Base-by-base conservation (phyloP, 768 basidiomycete genomes). In the Clathrus columnatus region DNA sequence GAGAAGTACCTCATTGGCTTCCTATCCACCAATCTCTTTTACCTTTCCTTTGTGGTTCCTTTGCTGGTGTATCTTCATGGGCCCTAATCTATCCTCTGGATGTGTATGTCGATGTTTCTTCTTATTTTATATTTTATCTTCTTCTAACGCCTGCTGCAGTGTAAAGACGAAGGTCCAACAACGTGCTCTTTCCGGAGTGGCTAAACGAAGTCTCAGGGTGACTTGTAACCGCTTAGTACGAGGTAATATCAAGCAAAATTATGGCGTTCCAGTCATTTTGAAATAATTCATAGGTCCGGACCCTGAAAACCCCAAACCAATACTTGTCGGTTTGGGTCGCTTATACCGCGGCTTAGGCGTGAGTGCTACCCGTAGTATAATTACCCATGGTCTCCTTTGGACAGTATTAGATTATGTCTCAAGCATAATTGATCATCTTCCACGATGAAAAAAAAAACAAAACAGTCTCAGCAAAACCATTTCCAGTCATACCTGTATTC, bases 141-240 rank as follows among this genome's bases (percentile, higher is more conserved):
- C 29, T n/a, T 47, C 23, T 61, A 43, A 62, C 54, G 52, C 41
- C 62, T 21, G 46, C 28, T 59, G 18, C 60, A 90, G 87, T 43
- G 87, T 92, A 45, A 91, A 95, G 77, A 97, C 94, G 0, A 95
- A 94, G 70, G 77, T 94, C n/a, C 94, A 97, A 68, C 89, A 94
- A 69, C 83, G 94, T 51, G 84, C 91, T 23, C 73, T 97, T 50
- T 85, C 91, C 5, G 88, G 90, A 46, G 79, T 87, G 59, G 75
- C 73, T 50, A 82, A 84, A 59, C 82, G 89, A 53, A 79, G 85
- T 50, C 75, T 84, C 27, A 74, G 75, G 62, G 85, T 84, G 65
- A 94, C 93, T 11, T 71, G 93, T 30, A 72, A 73, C 60, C 82
- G 92, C 23, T 77, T 96, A 18, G 78, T 95, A 50, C 78, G 91